A percentile compares a stretch with the other conserved stretches of the same genome.
Evolutionary conservation across 768 basidiomycete genomes (phyloP).

Genomic region (Naganishia onofrii): DNA sequence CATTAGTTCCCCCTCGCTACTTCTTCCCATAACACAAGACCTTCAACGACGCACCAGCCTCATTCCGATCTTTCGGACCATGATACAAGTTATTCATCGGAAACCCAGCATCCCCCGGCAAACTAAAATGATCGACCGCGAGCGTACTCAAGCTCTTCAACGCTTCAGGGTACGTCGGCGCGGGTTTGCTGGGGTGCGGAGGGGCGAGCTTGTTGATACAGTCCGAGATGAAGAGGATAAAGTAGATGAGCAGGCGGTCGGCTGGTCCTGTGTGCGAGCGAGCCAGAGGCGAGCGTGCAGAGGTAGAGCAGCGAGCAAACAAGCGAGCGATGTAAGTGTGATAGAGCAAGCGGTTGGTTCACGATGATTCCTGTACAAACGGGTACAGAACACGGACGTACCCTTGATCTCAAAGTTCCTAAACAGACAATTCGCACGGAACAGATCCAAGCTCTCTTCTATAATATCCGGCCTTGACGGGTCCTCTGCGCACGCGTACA

Average conservation of each 20-base stretch:
- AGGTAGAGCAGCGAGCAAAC: neutral
- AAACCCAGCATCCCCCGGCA: constrained; percentile 95
- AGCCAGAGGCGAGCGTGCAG: neutral
- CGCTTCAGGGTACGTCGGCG: constrained; percentile 65
- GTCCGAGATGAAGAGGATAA: constrained; percentile 96
- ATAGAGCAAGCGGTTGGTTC: too few relatives aligned
- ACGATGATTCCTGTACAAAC: too few relatives aligned
- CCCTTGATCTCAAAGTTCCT: constrained; percentile 99
- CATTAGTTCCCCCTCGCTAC: too few relatives aligned
- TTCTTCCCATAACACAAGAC: too few relatives aligned
- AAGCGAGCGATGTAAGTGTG: neutral
- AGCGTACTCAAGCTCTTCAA: constrained; percentile 83
- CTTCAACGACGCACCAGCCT: constrained; percentile 82
- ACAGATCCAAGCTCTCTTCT: constrained; percentile 92
- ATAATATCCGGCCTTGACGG: constrained; percentile 78
- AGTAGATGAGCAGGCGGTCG: constrained; percentile 90
- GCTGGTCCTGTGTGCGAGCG: constrained; percentile 58
- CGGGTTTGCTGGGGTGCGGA: constrained; percentile 55
- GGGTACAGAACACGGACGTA: too few relatives aligned
- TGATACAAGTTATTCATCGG: constrained; percentile 89
- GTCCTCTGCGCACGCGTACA: constrained; percentile 61
- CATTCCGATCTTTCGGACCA: constrained; percentile 68
- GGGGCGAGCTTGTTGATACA: constrained; percentile 86
- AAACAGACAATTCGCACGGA: constrained; percentile 97
- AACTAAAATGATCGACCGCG: constrained; percentile 85